Base-by-base conservation (phyloP, 2,329 filamentous ascomycete species). In the Pseudovirgaria hyperparasitica region DNA sequence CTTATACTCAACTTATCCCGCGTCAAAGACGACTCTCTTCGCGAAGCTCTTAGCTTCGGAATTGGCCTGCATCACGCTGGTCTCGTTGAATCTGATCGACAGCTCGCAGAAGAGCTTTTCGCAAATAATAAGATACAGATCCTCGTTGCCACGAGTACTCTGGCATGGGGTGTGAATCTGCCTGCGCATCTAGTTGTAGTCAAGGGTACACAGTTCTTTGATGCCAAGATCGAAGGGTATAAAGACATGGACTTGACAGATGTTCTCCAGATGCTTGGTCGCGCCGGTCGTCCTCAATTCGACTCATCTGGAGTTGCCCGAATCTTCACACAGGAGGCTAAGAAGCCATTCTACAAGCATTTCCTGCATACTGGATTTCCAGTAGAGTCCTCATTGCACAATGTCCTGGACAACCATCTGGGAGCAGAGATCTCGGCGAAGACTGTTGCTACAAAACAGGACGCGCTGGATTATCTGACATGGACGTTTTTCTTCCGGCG, bases 401-500 rank as follows among this genome's bases (percentile, higher is more conserved):
- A 92, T 12, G 90, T 96, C 1, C 64, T 98, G 6, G 87, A 96
- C 57, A 93, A 98, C 60, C 92, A 98, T 67, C 67, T 98, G 51
- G 79, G 85, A 35, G 90, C 90, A 32, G 90, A 98, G 58, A 76
- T 96, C 5, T 92, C 86, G 1, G 84, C 90, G 1, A 86, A 82
- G 40, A 98, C 90, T 1, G 82, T 98, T 26, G 64, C 78, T 17
- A 92, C 85, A 6, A 94, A 94, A 55, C 90, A 98, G 55, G 90
- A 98, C 56, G 90, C 90, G 1, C 68, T 98, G 4, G 92, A 98
- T 54, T 98, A 98, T 48, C 60, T 98, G 28, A 98, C 90, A 0
- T 98, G 92, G 90, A 98, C 92, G 1, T 98, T 98, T 63, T 98
- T 98, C 70, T 98, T 98, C 68, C 74, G 92, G 3, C 70, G 90